Evolutionary conservation across 345 rosid genomes (phyloP).

Genomic region (Euphorbia pulcherrima): DNA sequence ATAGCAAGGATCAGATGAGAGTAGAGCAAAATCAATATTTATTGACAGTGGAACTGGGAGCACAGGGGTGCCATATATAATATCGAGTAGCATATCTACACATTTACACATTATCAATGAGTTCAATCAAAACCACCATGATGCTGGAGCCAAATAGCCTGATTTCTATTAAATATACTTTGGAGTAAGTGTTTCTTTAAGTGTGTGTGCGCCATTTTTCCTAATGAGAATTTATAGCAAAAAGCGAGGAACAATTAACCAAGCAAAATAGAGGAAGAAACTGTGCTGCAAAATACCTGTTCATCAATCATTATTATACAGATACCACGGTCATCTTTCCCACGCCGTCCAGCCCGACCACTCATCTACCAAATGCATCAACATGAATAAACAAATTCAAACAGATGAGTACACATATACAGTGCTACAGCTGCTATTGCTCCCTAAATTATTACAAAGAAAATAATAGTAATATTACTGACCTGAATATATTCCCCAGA

Average conservation of each 20-base stretch:
- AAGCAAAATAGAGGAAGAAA: not conserved
- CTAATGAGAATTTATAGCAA: not conserved
- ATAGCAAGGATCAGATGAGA: constrained; percentile 11
- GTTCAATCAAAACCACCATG: not conserved
- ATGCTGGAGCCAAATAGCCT: not conserved
- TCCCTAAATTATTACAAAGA: not conserved
- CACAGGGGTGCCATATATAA: not conserved
- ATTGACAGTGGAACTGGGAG: not conserved
- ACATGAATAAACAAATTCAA: constrained; percentile 1
- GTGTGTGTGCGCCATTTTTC: not conserved
- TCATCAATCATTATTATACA: constrained; percentile 97
- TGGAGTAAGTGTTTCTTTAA: not conserved
- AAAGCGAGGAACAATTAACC: not conserved
- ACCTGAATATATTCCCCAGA: constrained; percentile 99
- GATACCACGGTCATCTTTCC: constrained; percentile 93
- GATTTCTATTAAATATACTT: not conserved
- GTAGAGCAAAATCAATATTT: not conserved
- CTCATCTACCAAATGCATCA: constrained; percentile 67
- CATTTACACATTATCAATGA: not conserved
- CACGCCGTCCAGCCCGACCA: constrained; percentile 99
- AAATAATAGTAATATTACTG: constrained; percentile 29
- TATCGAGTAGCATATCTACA: not conserved
- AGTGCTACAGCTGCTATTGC: not conserved
- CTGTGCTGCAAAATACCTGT: constrained; percentile 43
- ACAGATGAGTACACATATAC: not conserved